Conservation (phyloP, 2,329 filamentous ascomycete species). For the Aspergillus sp. region DNA sequence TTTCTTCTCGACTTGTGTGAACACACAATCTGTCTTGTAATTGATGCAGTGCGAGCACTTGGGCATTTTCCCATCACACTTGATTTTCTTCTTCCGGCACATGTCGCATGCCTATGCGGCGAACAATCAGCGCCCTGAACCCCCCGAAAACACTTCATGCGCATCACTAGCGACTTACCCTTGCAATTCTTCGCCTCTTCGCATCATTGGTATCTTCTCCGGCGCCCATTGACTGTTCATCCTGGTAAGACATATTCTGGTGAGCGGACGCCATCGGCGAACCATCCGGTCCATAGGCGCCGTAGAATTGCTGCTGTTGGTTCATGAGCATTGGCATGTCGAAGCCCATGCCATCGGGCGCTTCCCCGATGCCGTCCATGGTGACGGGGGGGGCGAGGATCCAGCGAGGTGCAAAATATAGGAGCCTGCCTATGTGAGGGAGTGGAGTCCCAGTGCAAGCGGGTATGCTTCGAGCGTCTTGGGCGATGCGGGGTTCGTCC, state of each 20-base stretch:
- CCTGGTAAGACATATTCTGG: constrained; percentile 39
- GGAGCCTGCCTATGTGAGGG: constrained; percentile 13
- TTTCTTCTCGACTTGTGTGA: constrained; percentile 99
- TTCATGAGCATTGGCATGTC: constrained; percentile 58
- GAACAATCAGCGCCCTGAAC: constrained; percentile 10
- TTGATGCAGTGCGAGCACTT: constrained; percentile 95
- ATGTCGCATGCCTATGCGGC: constrained; percentile 78
- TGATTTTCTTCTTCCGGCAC: constrained; percentile 92
- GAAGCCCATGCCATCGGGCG: constrained; percentile 42
- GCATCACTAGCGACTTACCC: constrained; percentile 58
- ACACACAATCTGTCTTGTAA: constrained; percentile 96
- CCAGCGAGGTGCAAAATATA: constrained; percentile 1
- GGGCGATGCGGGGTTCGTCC: constrained; percentile 25
- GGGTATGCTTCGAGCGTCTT: constrained; percentile 17
- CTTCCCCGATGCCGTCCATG: constrained; percentile 42
- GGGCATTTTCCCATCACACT: constrained; percentile 94
- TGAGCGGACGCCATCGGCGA: constrained; percentile 59
- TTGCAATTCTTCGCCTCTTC: constrained; percentile 84
- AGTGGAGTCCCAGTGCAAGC: constrained; percentile 21
- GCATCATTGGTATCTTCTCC: constrained; percentile 69
- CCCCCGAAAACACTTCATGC: background rate
- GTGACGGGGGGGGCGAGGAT: constrained; percentile 8
- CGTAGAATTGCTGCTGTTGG: constrained; percentile 70
- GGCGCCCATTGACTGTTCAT: constrained; percentile 46
- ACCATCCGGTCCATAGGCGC: constrained; percentile 62